These are phyloP conservation scores for Neckera pumila DNA, from an alignment of 225 moss, liverwort and hornwort genomes.

Conservation along the genomic window DNA sequence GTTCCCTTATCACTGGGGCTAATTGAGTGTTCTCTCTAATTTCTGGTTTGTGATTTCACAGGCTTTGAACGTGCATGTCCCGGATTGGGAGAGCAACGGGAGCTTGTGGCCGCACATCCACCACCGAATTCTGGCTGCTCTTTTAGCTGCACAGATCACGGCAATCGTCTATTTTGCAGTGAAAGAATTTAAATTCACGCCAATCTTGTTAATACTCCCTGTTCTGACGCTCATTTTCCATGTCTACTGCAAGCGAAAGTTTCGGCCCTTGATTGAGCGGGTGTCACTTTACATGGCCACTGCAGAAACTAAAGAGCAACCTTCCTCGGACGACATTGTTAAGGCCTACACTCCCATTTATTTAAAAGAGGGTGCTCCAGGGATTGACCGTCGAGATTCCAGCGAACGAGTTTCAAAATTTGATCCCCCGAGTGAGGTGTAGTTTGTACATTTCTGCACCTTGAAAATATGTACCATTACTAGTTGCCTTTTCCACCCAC, in stretches of 20 bases:
- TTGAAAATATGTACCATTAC: not conserved
- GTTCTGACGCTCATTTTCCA: constrained; percentile 28
- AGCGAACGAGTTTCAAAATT: not conserved
- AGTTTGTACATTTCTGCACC: not conserved
- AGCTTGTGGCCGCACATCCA: constrained; percentile 89
- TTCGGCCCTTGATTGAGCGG: constrained; percentile 40
- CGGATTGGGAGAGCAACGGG: constrained; percentile 69
- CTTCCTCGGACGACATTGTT: constrained; percentile 28
- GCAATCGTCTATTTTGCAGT: constrained; percentile 61
- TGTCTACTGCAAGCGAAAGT: constrained; percentile 14
- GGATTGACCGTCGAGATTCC: constrained; percentile 21
- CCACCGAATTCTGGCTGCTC: constrained; percentile 48
- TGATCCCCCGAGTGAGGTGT: not conserved
- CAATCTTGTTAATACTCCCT: constrained; percentile 47
- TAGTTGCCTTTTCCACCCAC: not conserved
- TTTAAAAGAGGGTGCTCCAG: constrained; percentile 24
- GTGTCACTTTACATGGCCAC: constrained; percentile 45
- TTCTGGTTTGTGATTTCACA: constrained; percentile 4
- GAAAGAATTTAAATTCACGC: constrained; percentile 41
- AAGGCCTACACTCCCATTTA: constrained; percentile 65
- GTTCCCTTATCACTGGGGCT: not conserved
- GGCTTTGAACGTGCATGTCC: constrained; percentile 72
- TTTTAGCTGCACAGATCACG: constrained; percentile 57
- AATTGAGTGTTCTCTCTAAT: not conserved
- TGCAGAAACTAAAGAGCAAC: constrained; percentile 25